These are phyloP conservation scores for Fusarium pilosicola DNA, from an alignment of 2,329 filamentous ascomycete genomes.

Conservation along the genomic window DNA sequence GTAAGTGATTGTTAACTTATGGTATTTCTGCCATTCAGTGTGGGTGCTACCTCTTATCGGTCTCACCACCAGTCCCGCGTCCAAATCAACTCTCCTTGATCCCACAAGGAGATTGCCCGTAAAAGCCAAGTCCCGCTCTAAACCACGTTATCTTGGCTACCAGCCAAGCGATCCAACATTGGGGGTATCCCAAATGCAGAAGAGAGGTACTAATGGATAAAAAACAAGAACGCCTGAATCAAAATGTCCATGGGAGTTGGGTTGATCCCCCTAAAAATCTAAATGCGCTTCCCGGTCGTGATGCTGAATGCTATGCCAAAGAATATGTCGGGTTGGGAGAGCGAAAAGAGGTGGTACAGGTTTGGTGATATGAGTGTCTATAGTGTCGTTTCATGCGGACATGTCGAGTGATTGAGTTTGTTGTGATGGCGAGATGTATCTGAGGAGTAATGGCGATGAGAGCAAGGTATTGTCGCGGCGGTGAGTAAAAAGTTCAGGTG, in stretches of 20 bases:
- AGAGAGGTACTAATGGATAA: not conserved
- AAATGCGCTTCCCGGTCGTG: conserved; percentile 35
- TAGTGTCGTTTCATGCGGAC: conserved; percentile 34
- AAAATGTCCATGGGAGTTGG: conserved; percentile 7
- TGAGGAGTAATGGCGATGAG: conserved; percentile 10
- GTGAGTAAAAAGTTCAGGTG: not conserved
- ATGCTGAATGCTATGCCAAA: conserved; percentile 17
- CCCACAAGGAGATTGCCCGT: conserved; percentile 2
- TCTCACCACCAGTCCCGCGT: conserved; percentile 14
- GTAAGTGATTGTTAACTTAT: conserved; percentile 39
- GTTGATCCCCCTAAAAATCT: conserved; percentile 22
- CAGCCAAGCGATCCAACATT: conserved; percentile 26
- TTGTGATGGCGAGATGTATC: conserved; percentile 10
- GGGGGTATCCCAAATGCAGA: conserved; percentile 42
- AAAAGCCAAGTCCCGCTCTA: not conserved
- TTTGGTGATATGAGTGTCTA: conserved; percentile 30
- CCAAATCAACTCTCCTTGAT: conserved; percentile 3
- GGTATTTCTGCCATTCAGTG: conserved; percentile 53
- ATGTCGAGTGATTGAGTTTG: conserved; percentile 28
- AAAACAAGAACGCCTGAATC: conserved; percentile 36
- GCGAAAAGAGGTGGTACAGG: conserved; percentile 28
- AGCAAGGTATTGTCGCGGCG: conserved; percentile 9
- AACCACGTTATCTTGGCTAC: not conserved
- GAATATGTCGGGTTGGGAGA: conserved; percentile 13
- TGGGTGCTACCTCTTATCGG: conserved; percentile 40